Evolutionary conservation across 345 rosid species (phyloP).

Genomic region (Crucihimalaya himalaica): DNA sequence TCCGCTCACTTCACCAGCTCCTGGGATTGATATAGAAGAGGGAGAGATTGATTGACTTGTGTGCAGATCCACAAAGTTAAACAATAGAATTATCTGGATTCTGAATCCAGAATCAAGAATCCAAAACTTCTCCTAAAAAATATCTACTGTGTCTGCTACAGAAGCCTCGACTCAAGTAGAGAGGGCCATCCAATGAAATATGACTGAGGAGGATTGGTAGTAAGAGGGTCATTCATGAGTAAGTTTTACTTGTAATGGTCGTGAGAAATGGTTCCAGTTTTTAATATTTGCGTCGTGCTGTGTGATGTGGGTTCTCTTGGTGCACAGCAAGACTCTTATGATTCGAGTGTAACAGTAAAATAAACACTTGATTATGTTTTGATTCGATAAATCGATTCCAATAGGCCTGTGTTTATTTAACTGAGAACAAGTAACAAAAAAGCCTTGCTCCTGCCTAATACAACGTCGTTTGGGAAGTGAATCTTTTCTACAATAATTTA

Average conservation of each 20-base stretch:
- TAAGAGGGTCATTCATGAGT: not conserved
- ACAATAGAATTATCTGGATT: not conserved
- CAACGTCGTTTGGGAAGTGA: not conserved
- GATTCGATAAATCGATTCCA: not conserved
- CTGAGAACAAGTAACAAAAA: too few relatives aligned
- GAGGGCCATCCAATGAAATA: not conserved
- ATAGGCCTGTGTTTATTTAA: not conserved
- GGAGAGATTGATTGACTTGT: slow-evolving; percentile 38
- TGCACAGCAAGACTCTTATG: not conserved
- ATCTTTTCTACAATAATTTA: too few relatives aligned
- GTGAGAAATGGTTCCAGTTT: not conserved
- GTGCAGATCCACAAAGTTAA: not conserved
- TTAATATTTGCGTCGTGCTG: not conserved
- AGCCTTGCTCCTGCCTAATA: not conserved
- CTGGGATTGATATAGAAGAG: slow-evolving; percentile 29
- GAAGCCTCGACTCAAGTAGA: not conserved
- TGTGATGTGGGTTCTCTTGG: not conserved
- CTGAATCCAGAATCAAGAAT: not conserved
- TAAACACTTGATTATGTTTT: not conserved
- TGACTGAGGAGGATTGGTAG: not conserved
- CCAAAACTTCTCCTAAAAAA: not conserved
- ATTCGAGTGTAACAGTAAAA: not conserved
- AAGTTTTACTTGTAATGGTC: slow-evolving; percentile 7
- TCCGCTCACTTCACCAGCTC: not conserved
- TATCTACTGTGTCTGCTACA: not conserved